Evolutionary conservation across 345 rosid species (phyloP).

Genomic region (Eucalyptus erythrocorys): DNA sequence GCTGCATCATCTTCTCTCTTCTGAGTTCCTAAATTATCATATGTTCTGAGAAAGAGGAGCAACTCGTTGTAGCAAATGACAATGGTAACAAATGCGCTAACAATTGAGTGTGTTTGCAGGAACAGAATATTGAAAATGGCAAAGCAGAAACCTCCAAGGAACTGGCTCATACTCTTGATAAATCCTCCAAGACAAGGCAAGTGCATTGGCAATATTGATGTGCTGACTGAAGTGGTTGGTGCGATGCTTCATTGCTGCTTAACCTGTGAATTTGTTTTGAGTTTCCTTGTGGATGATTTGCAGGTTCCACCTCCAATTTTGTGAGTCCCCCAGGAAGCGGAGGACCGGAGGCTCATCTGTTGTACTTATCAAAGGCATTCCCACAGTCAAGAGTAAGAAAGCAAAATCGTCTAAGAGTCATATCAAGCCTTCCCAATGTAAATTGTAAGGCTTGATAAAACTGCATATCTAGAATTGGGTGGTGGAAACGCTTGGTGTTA

Average conservation of each 20-base stretch:
- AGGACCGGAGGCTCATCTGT: conserved; percentile 31
- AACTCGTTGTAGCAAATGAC: background rate
- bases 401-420: conserved; percentile 4
- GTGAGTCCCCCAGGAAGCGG: conserved; percentile 31
- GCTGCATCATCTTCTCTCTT: background rate
- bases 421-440: conserved; percentile 2
- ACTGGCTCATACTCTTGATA: conserved; percentile 11
- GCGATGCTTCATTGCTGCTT: background rate
- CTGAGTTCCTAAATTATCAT: background rate
- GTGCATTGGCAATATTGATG: background rate
- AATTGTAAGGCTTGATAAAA: background rate
- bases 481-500: background rate
- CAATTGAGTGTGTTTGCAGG: conserved; percentile 10
- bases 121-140: conserved; percentile 5
- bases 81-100: background rate
- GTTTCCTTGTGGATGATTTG: background rate
- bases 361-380: conserved; percentile 15
- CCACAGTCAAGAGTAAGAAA: conserved; percentile 26
- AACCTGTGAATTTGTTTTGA: background rate
- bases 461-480: background rate
- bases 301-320: conserved; percentile 1
- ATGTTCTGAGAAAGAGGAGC: background rate
- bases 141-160: conserved; percentile 16
- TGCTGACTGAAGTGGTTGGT: background rate
- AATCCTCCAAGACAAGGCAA: conserved; percentile 8